phyloP scores from a whole-genome alignment of 139 green algal species.

The Volvox africanus region DNA sequence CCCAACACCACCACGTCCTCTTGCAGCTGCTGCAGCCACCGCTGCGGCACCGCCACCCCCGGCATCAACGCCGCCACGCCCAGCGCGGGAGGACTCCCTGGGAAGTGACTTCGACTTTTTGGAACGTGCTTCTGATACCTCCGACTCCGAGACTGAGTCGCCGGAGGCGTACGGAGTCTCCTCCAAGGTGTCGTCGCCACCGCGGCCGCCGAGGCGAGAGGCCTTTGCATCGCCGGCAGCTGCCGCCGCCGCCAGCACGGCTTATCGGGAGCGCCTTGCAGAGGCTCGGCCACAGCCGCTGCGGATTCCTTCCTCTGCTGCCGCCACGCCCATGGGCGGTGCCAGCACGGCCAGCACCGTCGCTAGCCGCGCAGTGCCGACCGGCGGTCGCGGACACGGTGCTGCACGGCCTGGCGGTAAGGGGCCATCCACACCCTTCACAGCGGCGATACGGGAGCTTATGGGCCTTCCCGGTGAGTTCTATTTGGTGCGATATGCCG shows the following conservation, averaged over 20 bases:
- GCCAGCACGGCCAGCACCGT: conserved; percentile 29
- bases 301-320: conserved; percentile 42
- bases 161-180: background rate
- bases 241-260: background rate
- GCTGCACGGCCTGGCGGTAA: background rate
- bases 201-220: conserved; percentile 10
- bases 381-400: background rate
- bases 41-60: background rate
- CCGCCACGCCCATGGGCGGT: conserved; percentile 38
- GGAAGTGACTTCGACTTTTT: conserved; percentile 47
- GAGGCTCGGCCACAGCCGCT: conserved; percentile 42
- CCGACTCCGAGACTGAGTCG: background rate
- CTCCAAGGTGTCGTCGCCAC: background rate
- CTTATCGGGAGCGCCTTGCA: conserved; percentile 14
- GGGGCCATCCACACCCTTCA: conserved; percentile 61
- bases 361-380: conserved; percentile 32
- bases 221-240: background rate
- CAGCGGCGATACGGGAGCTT: conserved; percentile 58
- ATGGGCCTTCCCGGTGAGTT: conserved; percentile 59
- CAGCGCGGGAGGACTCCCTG: conserved; percentile 1
- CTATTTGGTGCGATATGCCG: background rate
- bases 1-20: background rate
- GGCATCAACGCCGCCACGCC: background rate
- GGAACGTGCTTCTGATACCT: conserved; percentile 35
- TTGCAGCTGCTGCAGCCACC: background rate